Evolutionary conservation across 495 filamentous ascomycete genomes (phyloP).

Genomic region (Extremus antarcticus): DNA sequence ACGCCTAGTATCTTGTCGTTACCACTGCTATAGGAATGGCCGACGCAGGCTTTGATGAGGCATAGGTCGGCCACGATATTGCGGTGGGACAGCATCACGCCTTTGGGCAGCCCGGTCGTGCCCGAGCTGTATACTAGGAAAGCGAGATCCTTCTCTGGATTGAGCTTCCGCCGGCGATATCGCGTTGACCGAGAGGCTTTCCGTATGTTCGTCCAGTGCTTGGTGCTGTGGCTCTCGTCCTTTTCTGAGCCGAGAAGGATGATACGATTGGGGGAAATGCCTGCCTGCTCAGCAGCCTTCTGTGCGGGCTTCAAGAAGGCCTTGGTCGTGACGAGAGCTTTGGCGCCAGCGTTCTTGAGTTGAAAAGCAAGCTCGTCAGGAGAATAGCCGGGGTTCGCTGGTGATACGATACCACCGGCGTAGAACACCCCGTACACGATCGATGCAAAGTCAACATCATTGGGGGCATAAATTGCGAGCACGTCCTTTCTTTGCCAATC

Average conservation of each 20-base stretch:
- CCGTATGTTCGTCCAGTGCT: constrained; percentile 66
- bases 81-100: constrained; percentile 32
- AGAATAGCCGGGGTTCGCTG: constrained; percentile 82
- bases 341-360: constrained; percentile 68
- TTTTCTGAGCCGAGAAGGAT: constrained; percentile 67
- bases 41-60: constrained; percentile 47
- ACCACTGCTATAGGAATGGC: constrained; percentile 45
- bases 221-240: constrained; percentile 47
- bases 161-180: constrained; percentile 39
- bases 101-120: constrained; percentile 34
- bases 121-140: constrained; percentile 51
- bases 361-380: constrained; percentile 83
- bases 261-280: constrained; percentile 55
- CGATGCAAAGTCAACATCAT: constrained; percentile 30
- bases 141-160: constrained; percentile 48
- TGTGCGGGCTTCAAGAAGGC: constrained; percentile 49
- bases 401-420: constrained; percentile 73
- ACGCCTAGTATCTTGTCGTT: constrained; percentile 63
- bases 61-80: constrained; percentile 46
- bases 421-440: constrained; percentile 71
- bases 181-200: constrained; percentile 43
- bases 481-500: constrained; percentile 66
- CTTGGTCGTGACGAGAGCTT: constrained; percentile 61
- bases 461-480: constrained; percentile 30
- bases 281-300: constrained; percentile 55